Base-by-base conservation (phyloP, 2,329 filamentous ascomycete species). In the Trichoderma sp. region DNA sequence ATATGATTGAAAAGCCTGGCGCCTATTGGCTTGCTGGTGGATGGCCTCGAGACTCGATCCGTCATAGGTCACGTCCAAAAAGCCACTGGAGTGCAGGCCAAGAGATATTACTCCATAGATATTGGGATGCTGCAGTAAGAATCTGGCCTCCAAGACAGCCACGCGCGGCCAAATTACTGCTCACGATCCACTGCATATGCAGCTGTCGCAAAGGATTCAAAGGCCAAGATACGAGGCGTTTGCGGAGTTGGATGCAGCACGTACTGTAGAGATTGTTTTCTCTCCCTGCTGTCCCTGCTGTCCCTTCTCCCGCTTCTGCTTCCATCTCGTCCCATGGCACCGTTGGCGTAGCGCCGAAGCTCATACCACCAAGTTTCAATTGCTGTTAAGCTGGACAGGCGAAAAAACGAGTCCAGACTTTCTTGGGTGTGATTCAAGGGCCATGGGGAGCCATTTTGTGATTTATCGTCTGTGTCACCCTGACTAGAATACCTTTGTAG, bases 101-200 rank as follows among this genome's bases (percentile, higher is more conserved):
- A 26, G 26, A 26, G 34, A 49, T 24, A 49, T 49, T 24, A 49
- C 46, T 49, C 46, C n/a, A 49, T 49, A 49, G 39, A 39, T 59
- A 39, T 55, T 55, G 60, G 26, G 46, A 37, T 43, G 49, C 49
- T 43, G 60, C 60, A 55, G 51, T 49, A 64, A 2, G 49, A 64
- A 64, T 65, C 18, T 65, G 51, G 51, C 24, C 51, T 63, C 26
- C 61, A 54, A 32, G 52, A 52, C 61, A 65, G 52, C 51, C 61
- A 65, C 61, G 21, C 51, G 65, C 65, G 65, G 65, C 26, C 30
- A 65, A 34, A 34, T 46, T 26, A 46, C 52, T 65, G 61, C 61
- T 56, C 52, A 49, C 52, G 61, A 65, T 49, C 52, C 37, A 46
- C 54, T 65, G 61, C 51, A 56, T 65, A 65, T 65, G 61, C 61